phyloP scores from a whole-genome alignment of 129 eudicot species.

The Kitagawia praeruptora region DNA sequence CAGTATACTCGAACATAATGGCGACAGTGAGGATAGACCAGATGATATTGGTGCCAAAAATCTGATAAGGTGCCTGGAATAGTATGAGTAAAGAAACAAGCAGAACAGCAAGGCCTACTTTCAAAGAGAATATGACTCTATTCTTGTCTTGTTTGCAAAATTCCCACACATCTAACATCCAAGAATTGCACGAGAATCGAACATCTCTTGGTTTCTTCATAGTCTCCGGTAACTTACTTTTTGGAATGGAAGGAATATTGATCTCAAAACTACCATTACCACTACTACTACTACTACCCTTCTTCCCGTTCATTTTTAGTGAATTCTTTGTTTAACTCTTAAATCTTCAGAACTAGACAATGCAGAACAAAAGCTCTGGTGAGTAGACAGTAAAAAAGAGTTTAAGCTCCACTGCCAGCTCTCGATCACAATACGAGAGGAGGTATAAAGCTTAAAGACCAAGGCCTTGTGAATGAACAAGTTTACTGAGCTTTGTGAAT shows the following conservation, averaged over 20 bases:
- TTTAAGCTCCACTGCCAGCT: not conserved
- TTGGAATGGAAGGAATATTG: slow-evolving; percentile 31
- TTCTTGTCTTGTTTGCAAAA: slow-evolving; percentile 49
- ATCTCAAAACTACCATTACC: slow-evolving; percentile 18
- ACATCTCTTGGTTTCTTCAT: slow-evolving; percentile 23
- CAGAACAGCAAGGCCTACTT: slow-evolving; percentile 62
- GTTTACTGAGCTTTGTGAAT: slow-evolving; percentile 5
- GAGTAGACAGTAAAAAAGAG: no score
- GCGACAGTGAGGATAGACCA: slow-evolving; percentile 87
- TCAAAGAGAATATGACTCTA: slow-evolving; percentile 43
- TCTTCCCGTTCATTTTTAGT: slow-evolving; percentile 41
- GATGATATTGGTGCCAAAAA: slow-evolving; percentile 57
- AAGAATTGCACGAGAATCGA: slow-evolving; percentile 21
- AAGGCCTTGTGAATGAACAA: not conserved
- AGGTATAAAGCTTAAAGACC: not conserved
- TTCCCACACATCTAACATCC: slow-evolving; percentile 37
- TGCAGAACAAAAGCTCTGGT: not conserved
- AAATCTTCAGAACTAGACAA: not conserved
- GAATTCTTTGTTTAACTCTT: not conserved
- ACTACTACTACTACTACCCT: slow-evolving; percentile 20
- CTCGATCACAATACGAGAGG: not conserved
- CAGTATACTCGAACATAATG: slow-evolving; percentile 74
- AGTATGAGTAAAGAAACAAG: slow-evolving; percentile 65
- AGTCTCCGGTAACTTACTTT: slow-evolving; percentile 26
- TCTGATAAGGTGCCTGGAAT: slow-evolving; percentile 45